A percentile compares a stretch with the other conserved stretches of the same genome.
These are phyloP conservation scores for Phytopythium litorale DNA, from an alignment of 352 stramenopile genomes.

Conservation along the genomic window DNA sequence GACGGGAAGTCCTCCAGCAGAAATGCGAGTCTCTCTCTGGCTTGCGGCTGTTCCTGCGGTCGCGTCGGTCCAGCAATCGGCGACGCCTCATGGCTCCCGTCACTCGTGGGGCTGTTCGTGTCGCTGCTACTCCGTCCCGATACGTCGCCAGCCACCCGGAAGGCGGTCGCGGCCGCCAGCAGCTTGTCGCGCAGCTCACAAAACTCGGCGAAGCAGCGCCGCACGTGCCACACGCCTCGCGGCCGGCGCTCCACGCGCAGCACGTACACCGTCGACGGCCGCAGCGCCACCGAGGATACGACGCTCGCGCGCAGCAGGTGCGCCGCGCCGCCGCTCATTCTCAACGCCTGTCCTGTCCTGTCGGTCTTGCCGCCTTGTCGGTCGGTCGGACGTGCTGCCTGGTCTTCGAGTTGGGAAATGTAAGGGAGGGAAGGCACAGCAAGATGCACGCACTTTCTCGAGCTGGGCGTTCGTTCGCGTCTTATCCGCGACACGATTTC, in stretches of 20 bases:
- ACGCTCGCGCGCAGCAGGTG: slow-evolving; percentile 18
- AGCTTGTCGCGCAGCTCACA: slow-evolving; percentile 69
- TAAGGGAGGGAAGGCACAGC: too few relatives aligned
- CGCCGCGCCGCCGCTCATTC: too few relatives aligned
- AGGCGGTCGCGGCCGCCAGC: slow-evolving; percentile 19
- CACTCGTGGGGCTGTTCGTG: slow-evolving; percentile 17
- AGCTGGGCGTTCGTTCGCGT: too few relatives aligned
- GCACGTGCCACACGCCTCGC: slow-evolving; percentile 50
- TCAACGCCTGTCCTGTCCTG: too few relatives aligned
- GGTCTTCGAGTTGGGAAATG: neutral
- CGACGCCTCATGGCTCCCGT: slow-evolving; percentile 9
- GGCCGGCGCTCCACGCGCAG: slow-evolving; percentile 60
- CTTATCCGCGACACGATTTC: too few relatives aligned
- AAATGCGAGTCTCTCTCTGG: slow-evolving; percentile 35
- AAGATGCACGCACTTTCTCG: neutral
- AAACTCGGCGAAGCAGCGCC: slow-evolving; percentile 74
- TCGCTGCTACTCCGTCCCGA: neutral
- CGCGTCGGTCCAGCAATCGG: neutral
- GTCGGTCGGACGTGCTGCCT: too few relatives aligned
- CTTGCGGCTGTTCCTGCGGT: neutral
- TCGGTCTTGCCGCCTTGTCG: neutral
- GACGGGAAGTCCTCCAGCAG: slow-evolving; percentile 66
- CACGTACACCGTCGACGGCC: slow-evolving; percentile 76
- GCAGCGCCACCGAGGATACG: slow-evolving; percentile 61
- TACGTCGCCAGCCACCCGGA: neutral